Evolutionary conservation across 768 basidiomycete species (phyloP).

Genomic region (Amanita fuliginea): DNA sequence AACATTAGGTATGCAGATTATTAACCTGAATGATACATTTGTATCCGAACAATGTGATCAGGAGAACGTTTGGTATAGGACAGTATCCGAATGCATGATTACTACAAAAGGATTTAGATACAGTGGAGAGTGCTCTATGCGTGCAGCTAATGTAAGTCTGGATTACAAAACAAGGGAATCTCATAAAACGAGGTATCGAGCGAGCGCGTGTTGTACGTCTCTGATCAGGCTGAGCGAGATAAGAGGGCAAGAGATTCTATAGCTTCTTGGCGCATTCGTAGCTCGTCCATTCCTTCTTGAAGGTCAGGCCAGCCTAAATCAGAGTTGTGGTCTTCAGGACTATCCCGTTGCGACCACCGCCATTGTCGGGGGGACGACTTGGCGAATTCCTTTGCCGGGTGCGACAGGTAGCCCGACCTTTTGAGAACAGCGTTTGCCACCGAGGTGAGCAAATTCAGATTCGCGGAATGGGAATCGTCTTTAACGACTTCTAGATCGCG

Average conservation of each 20-base stretch:
- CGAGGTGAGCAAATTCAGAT: conserved; percentile 2
- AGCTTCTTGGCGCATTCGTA: conserved; percentile 1
- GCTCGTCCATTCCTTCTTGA: conserved; percentile 4
- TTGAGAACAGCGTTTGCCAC: conserved; percentile 2
- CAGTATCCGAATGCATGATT: background rate
- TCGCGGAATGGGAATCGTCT: background rate
- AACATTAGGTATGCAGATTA: conserved; percentile 2
- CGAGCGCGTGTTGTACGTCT: background rate
- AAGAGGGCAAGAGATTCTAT: conserved; percentile 5
- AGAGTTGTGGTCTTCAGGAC: conserved; percentile 13
- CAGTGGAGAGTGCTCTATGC: background rate
- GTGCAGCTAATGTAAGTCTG: background rate
- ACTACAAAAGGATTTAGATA: conserved; percentile 1
- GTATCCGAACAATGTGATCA: background rate
- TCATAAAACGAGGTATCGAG: conserved; percentile 1
- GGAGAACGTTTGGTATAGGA: background rate
- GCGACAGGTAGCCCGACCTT: conserved; percentile 8
- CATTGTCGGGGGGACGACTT: conserved; percentile 17
- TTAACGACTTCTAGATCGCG: background rate
- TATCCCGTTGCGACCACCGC: conserved; percentile 32
- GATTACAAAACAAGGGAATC: background rate
- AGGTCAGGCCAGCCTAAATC: background rate
- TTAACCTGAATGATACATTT: background rate
- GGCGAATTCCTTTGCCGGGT: conserved; percentile 8
- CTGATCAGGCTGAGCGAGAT: conserved; percentile 5